Base-by-base conservation (phyloP, 2,329 filamentous ascomycete species). In the Cyclaneusma minus region DNA sequence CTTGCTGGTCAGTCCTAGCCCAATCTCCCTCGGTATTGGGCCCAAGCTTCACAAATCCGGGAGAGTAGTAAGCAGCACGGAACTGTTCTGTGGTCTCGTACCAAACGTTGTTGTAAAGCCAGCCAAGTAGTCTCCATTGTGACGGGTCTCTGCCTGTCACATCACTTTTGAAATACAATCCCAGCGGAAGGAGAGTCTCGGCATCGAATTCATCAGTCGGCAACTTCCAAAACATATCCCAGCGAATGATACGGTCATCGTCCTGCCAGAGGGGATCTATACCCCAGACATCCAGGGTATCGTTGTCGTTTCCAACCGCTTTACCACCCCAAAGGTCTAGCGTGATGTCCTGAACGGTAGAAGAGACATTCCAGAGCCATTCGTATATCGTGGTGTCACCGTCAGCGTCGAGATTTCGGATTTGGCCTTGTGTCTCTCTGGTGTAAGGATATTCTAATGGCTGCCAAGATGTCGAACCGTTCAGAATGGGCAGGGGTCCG, bases 31-130 rank as follows among this genome's bases (percentile, higher is more conserved):
- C 57, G 1, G 60, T 45, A 23, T 60, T 61, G 13, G 56, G 45
- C 16, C 49, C 48, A 13, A 61, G 48, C 37, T 61, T 64, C 24
- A 54, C 50, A 32, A 68, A 63, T 4, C 43, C 48, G 3, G 49
- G 45, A 13, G 44, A 43, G 29, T 45, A 53, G 36, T 55, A 58
- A 2, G 61, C 60, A 1, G 29, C 36, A 17, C 58, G 45, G 41
- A 68, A 61, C 4, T 50, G 53, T 11, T 63, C 50, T 2, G 57
- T 60, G 4, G 56, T 57, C 16, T 51, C 41, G 36, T 68, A 72
- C 33, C 60, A 60, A n/a, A 60, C 41, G 22, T 56, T 55, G 30
- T 65, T 58, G 38, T 67, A 69, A 10, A 63, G 55, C 60, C 64
- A 69, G 2, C 58, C 60, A 11, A 54, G 48, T 0, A 65, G 40